A percentile compares a stretch with the other conserved stretches of the same genome.
These are phyloP conservation scores for Macrolepiota dolichaula DNA, from an alignment of 768 basidiomycete species.

Conservation along the genomic window DNA sequence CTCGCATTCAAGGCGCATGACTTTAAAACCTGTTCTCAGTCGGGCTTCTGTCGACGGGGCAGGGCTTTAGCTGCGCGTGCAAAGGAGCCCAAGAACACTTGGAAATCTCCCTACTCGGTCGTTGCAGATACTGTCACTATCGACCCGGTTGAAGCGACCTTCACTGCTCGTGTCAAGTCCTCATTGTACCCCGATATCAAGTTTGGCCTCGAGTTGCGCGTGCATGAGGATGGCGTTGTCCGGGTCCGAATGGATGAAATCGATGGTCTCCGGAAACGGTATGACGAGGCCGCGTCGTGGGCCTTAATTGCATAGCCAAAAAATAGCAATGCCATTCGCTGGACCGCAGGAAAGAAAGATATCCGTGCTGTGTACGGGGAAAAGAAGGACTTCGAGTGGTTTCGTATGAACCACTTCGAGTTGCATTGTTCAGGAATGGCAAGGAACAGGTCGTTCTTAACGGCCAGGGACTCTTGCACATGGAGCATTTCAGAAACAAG, in stretches of 20 bases:
- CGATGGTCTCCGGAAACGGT: conserved; percentile 72
- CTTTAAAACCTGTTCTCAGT: conserved; percentile 94
- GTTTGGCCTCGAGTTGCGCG: conserved; percentile 78
- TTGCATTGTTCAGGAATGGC: conserved; percentile 70
- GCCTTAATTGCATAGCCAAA: conserved; percentile 73
- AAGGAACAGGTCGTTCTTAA: conserved; percentile 88
- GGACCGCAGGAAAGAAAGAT: conserved; percentile 64
- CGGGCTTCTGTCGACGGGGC: conserved; percentile 88
- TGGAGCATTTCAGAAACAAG: conserved; percentile 94
- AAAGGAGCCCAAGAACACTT: conserved; percentile 48
- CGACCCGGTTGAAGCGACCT: conserved; percentile 50
- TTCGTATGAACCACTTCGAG: conserved; percentile 69
- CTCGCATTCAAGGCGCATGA: conserved; percentile 74
- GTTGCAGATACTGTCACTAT: conserved; percentile 52
- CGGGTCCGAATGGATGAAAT: conserved; percentile 94
- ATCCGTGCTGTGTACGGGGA: conserved; percentile 63
- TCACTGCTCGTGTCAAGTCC: conserved; percentile 76
- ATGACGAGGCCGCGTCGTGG: conserved; percentile 92
- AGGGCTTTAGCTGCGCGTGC: conserved; percentile 80
- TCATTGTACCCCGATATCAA: conserved; percentile 80
- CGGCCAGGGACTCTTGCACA: conserved; percentile 85
- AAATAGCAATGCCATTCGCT: conserved; percentile 55
- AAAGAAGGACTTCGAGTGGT: conserved; percentile 63
- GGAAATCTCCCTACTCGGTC: conserved; percentile 88
- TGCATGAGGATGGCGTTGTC: conserved; percentile 86